Conservation (phyloP, 2,329 filamentous ascomycete species). For the Sphaerulina musiva region DNA sequence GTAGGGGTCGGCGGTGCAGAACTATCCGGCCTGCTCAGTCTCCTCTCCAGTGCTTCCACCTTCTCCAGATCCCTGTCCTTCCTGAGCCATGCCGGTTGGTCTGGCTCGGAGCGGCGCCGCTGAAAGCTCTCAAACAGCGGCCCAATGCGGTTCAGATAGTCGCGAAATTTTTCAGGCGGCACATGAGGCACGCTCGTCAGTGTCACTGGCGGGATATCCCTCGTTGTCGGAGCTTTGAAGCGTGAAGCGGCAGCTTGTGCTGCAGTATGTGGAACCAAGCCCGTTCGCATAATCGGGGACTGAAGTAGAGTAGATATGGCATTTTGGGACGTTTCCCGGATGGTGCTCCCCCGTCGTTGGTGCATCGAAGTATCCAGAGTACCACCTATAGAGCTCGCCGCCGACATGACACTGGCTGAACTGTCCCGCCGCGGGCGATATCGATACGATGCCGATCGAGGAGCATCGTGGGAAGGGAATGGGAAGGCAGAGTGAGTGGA, state of each 20-base stretch:
- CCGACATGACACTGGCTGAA: conserved; percentile 64
- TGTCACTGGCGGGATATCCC: conserved; percentile 88
- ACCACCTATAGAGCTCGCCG: conserved; percentile 80
- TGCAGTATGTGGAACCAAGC: conserved; percentile 70
- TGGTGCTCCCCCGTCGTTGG: conserved; percentile 51
- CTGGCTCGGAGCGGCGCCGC: conserved; percentile 70
- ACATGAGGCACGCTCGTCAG: conserved; percentile 82
- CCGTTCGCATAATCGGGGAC: conserved; percentile 81
- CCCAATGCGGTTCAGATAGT: conserved; percentile 80
- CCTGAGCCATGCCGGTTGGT: conserved; percentile 47
- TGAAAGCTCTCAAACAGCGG: conserved; percentile 83
- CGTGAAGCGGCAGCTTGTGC: conserved; percentile 58
- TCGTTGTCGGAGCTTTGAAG: conserved; percentile 67
- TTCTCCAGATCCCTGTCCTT: conserved; percentile 41
- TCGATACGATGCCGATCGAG: conserved; percentile 42
- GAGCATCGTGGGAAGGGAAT: conserved; percentile 53
- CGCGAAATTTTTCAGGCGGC: conserved; percentile 69
- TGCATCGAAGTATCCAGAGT: conserved; percentile 58
- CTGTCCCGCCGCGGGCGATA: conserved; percentile 62
- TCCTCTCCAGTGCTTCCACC: conserved; percentile 43
- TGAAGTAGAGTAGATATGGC: conserved; percentile 93
- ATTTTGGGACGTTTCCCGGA: conserved; percentile 75
- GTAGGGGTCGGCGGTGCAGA: conserved; percentile 32
- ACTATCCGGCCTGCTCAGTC: conserved; percentile 31
- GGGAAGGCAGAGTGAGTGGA: conserved; percentile 44